These are phyloP conservation scores for Blastobotrys aristatus DNA, from an alignment of 1,139 yeast genomes.

Conservation along the genomic window DNA sequence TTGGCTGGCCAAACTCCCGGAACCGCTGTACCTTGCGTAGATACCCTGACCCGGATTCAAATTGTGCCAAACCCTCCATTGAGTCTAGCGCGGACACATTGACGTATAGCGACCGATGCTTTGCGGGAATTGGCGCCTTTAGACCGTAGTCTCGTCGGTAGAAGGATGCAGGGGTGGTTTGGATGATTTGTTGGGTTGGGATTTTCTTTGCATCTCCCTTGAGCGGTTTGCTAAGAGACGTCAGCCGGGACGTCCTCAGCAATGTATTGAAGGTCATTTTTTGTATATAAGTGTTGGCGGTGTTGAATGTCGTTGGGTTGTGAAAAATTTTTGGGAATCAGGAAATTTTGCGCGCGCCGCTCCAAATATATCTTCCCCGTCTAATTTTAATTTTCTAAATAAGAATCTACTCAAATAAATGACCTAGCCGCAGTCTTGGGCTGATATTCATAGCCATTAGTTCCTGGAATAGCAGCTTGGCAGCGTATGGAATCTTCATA, in stretches of 20 bases:
- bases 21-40: constrained; percentile 48
- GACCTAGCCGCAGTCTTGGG: constrained; percentile 85
- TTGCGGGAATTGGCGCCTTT: constrained; percentile 52
- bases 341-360: too few relatives aligned
- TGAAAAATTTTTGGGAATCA: constrained; percentile 2
- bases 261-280: constrained; percentile 17
- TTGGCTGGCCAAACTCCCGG: constrained; percentile 43
- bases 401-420: constrained; percentile 29
- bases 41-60: constrained; percentile 45
- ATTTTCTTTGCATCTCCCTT: constrained; percentile 16
- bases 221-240: constrained; percentile 22
- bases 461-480: constrained; percentile 93
- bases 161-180: constrained; percentile 51
- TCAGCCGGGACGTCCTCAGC: constrained; percentile 32
- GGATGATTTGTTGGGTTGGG: constrained; percentile 56
- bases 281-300: neutral
- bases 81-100: constrained; percentile 50
- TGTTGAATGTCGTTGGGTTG: neutral
- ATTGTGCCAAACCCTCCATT: constrained; percentile 48
- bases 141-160: constrained; percentile 61
- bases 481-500: constrained; percentile 98
- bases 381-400: too few relatives aligned
- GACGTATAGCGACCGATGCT: constrained; percentile 44
- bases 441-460: constrained; percentile 99
- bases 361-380: too few relatives aligned